Evolutionary conservation across 1,284 basidiomycete species (phyloP).

Genomic region (Chondrostereum purpureum): DNA sequence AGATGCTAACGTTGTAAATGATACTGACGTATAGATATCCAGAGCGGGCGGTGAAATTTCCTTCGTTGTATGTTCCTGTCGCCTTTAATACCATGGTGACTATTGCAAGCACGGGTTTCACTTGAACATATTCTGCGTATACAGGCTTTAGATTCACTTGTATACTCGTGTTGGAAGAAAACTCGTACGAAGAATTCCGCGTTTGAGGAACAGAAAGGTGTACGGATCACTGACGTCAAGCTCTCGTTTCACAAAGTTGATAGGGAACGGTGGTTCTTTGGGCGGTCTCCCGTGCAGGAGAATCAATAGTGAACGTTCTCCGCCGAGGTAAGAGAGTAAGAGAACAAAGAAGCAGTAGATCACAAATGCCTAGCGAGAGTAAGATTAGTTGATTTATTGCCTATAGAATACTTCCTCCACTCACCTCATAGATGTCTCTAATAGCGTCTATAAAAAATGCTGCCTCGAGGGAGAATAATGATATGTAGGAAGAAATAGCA

Average conservation of each 20-base stretch:
- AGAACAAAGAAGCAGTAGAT: slow-evolving; percentile 7
- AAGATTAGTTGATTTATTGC: too few species aligned
- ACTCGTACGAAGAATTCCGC: slow-evolving; percentile 87
- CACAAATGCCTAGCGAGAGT: background rate
- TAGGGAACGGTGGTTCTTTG: slow-evolving; percentile 81
- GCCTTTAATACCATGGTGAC: slow-evolving; percentile 85
- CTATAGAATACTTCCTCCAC: too few species aligned
- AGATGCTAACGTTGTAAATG: slow-evolving; percentile 73
- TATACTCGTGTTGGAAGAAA: too few species aligned
- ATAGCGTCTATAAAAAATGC: slow-evolving; percentile 96
- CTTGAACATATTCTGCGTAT: slow-evolving; percentile 93
- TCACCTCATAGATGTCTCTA: slow-evolving; percentile 93
- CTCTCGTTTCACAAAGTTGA: slow-evolving; percentile 69
- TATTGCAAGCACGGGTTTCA: slow-evolving; percentile 87
- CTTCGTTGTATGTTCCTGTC: slow-evolving; percentile 85
- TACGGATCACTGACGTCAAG: slow-evolving; percentile 92
- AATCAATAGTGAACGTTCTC: slow-evolving; percentile 84
- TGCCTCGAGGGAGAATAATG: slow-evolving; percentile 89
- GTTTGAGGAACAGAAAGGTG: slow-evolving; percentile 89
- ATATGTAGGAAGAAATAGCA: slow-evolving; percentile 85
- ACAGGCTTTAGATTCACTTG: slow-evolving; percentile 10
- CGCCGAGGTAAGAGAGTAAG: slow-evolving; percentile 3
- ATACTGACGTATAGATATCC: slow-evolving; percentile 92
- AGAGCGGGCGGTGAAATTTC: slow-evolving; percentile 74
- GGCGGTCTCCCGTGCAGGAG: slow-evolving; percentile 86